These are phyloP conservation scores for Trematosphaeria pertusa DNA, from an alignment of 2,329 filamentous ascomycete genomes.

Conservation along the genomic window DNA sequence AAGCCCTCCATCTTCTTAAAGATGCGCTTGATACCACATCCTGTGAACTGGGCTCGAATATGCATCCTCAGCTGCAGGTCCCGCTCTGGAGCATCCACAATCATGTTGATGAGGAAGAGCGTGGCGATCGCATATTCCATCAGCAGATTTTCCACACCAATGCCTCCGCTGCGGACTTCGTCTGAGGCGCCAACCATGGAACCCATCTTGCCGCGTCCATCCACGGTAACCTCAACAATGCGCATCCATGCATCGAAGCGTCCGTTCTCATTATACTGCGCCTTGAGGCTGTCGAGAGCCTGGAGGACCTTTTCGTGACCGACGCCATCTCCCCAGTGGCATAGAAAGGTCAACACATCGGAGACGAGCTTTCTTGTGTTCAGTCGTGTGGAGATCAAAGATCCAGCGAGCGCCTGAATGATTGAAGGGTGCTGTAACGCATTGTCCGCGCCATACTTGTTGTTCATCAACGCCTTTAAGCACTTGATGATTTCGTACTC, in stretches of 20 bases:
- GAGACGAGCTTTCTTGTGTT: constrained; percentile 94
- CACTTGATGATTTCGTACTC: constrained; percentile 99
- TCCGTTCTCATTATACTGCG: constrained; percentile 86
- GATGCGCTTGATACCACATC: constrained; percentile 92
- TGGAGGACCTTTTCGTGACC: constrained; percentile 94
- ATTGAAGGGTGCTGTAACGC: constrained; percentile 89
- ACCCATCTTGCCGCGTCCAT: constrained; percentile 98
- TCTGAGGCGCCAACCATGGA: constrained; percentile 96
- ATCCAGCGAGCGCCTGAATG: constrained; percentile 84
- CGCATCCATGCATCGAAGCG: constrained; percentile 99
- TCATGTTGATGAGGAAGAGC: constrained; percentile 94
- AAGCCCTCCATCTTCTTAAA: constrained; percentile 97
- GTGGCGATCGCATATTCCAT: constrained; percentile 99
- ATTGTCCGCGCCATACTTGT: constrained; percentile 98
- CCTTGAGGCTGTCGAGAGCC: constrained; percentile 90
- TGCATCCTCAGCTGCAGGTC: constrained; percentile 93
- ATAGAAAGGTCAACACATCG: constrained; percentile 94
- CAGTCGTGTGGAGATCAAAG: constrained; percentile 84
- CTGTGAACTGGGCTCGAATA: constrained; percentile 93
- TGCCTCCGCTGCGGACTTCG: constrained; percentile 92
- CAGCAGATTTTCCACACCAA: constrained; percentile 97
- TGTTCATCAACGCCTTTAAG: constrained; percentile 97
- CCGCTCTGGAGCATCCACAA: constrained; percentile 87
- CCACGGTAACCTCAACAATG: constrained; percentile 94
- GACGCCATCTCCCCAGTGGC: constrained; percentile 88